Base-by-base conservation (phyloP, 345 rosid genomes). In the Gynandropsis gynandra region DNA sequence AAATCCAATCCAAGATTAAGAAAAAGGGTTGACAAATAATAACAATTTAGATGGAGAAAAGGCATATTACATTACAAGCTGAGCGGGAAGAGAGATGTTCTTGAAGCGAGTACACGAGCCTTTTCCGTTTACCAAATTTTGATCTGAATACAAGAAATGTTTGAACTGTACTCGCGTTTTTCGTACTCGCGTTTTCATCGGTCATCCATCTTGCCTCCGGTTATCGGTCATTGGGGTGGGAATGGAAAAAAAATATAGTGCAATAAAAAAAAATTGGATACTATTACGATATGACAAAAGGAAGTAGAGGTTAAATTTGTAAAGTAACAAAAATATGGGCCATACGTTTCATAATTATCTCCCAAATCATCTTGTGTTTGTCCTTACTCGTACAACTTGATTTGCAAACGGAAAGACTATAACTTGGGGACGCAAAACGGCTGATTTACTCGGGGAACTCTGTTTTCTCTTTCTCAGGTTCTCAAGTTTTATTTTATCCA, bases 121-220 rank as follows among this genome's bases (percentile, higher is more conserved):
- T 52, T 13, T 47, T 61, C 43, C 40, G 44, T 52, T 37, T 39
- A 41, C 16, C 56, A 8, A 13, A 16, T 5, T 14, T 51, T 32
- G 60, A 50, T 64, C 17, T 16, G 50, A 41, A 49, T 20, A 51
- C 53, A 34, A 27, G 3, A 39, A 51, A 50, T 12, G 7, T 13
- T 42, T 17, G 3, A 37, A 38, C 42, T 33, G 52, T 64, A 64
- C 69, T 64, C 63, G 69, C 63, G 36, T 58, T 57, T 24, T 33
- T 10, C 43, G 42, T 64, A 64, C 57, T 64, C 62, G 59, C 53
- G 58, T 44, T 61, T 50, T 1, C 10, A 31, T 27, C 46, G 44
- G 43, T 14, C 38, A n/a, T 8, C 3, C 42, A 10, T 33, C 35
- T 34, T 6, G 10, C 9, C 6, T 16, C 44, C 57, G 63, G 68